Conservation (phyloP, 1,284 basidiomycete genomes). For the Irpex rosettiformis region DNA sequence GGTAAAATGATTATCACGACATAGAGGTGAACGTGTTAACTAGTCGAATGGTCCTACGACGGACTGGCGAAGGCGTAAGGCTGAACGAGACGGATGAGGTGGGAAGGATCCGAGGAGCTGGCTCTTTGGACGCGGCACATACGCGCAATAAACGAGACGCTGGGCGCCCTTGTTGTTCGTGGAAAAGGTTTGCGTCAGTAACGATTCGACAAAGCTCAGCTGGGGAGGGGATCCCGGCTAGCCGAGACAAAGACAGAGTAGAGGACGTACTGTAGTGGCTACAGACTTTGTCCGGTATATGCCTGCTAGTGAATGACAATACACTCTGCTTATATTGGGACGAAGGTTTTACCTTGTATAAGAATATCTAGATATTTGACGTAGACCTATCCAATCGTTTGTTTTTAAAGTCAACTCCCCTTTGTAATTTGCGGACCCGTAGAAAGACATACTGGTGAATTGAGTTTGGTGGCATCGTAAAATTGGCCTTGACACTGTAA, state of each 20-base stretch:
- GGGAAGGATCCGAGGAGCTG: not conserved
- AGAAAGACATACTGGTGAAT: not conserved
- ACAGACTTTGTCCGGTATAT: not conserved
- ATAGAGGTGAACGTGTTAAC: slow-evolving; percentile 1
- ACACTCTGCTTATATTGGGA: not conserved
- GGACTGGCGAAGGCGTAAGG: not conserved
- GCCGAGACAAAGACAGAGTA: not conserved
- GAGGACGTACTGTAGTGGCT: not conserved
- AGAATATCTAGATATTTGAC: not conserved
- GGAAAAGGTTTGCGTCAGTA: not conserved
- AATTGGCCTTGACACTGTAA: not conserved
- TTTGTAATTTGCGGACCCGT: not conserved
- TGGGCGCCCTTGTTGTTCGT: not conserved
- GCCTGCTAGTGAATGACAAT: not conserved
- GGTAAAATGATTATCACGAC: not conserved
- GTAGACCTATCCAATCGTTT: not conserved
- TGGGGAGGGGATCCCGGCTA: not conserved
- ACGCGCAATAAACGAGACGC: too few species aligned
- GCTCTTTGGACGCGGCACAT: not conserved
- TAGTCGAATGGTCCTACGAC: too few species aligned
- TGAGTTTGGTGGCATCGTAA: not conserved
- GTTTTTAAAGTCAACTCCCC: not conserved
- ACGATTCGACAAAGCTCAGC: not conserved
- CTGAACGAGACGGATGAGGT: slow-evolving; percentile 9
- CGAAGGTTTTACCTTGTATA: not conserved